Conservation (phyloP, 805 yeast genomes). For the Pichia membranifaciens region DNA sequence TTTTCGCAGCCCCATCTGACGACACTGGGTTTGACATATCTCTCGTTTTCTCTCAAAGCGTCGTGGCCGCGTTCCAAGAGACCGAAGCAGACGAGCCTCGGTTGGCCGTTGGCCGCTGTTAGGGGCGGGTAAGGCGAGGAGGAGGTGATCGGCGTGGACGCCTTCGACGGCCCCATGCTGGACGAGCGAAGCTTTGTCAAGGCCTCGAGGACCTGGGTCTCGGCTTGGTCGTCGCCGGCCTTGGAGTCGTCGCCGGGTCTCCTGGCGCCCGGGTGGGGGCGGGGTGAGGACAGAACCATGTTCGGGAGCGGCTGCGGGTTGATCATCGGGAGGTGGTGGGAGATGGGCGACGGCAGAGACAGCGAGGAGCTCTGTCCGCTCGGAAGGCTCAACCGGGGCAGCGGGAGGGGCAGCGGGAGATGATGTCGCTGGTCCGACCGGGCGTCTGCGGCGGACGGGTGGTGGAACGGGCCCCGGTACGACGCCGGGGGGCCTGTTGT, state of each 20-base stretch:
- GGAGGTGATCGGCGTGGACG: not conserved
- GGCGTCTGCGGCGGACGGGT: too few relatives aligned
- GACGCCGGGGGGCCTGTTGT: too few relatives aligned
- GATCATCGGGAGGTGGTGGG: not conserved
- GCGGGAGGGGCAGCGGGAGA: not conserved
- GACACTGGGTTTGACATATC: not conserved
- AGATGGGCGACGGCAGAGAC: not conserved
- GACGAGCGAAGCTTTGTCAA: conserved; percentile 8
- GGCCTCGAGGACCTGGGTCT: conserved; percentile 7
- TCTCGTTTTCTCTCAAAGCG: too few relatives aligned
- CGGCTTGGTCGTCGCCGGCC: not conserved
- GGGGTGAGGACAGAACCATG: not conserved
- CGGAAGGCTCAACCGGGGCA: not conserved
- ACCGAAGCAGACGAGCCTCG: conserved; percentile 1
- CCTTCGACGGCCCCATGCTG: not conserved
- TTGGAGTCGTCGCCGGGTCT: too few relatives aligned
- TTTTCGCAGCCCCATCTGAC: conserved; percentile 13
- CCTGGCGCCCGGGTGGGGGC: too few relatives aligned
- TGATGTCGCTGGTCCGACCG: too few relatives aligned
- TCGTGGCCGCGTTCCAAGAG: not conserved
- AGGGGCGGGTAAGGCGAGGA: too few relatives aligned
- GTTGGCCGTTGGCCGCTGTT: not conserved
- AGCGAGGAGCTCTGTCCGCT: not conserved
- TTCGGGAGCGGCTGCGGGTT: not conserved
- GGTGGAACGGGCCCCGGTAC: too few relatives aligned